Conservation (phyloP, 768 basidiomycete genomes). For the Hortiboletus flavorubellus region DNA sequence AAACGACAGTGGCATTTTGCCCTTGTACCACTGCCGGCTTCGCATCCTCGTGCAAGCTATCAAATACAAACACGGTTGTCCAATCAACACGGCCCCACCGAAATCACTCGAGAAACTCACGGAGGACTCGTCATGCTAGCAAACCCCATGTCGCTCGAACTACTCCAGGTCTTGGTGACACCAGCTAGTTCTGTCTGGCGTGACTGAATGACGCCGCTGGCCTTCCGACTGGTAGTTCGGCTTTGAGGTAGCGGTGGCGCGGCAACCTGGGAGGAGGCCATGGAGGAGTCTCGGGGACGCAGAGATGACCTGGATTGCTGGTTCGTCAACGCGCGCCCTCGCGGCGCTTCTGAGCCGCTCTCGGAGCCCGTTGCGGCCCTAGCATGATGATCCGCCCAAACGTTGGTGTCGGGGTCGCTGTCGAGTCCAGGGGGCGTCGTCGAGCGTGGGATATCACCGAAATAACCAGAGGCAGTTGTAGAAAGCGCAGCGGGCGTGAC, state of each 20-base stretch:
- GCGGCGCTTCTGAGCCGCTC: constrained; percentile 18
- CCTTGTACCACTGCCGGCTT: constrained; percentile 10
- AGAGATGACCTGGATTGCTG: constrained; percentile 25
- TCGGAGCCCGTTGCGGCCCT: constrained; percentile 10
- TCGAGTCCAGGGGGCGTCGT: constrained; percentile 24
- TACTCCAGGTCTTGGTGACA: constrained; percentile 33
- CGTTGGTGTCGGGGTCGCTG: constrained; percentile 21
- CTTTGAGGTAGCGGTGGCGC: constrained; percentile 16
- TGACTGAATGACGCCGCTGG: constrained; percentile 22
- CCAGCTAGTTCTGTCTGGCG: constrained; percentile 31
- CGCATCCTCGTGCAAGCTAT: constrained; percentile 25
- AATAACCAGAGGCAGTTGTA: constrained; percentile 13
- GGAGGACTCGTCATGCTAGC: constrained; percentile 11
- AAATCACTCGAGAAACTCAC: constrained; percentile 15
- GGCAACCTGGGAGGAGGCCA: constrained; percentile 23
- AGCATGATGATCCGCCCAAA: constrained; percentile 27
- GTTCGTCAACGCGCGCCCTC: constrained; percentile 16
- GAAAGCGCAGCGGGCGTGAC: constrained; percentile 23
- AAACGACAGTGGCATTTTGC: constrained; percentile 13
- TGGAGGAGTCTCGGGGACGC: constrained; percentile 24
- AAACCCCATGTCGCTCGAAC: constrained; percentile 23
- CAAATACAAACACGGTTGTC: background rate
- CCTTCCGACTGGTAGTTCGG: constrained; percentile 23
- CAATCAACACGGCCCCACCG: background rate
- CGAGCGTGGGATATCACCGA: constrained; percentile 26